These are phyloP conservation scores for Chaetomium cochliodes DNA, from an alignment of 495 filamentous ascomycete species.

Conservation along the genomic window DNA sequence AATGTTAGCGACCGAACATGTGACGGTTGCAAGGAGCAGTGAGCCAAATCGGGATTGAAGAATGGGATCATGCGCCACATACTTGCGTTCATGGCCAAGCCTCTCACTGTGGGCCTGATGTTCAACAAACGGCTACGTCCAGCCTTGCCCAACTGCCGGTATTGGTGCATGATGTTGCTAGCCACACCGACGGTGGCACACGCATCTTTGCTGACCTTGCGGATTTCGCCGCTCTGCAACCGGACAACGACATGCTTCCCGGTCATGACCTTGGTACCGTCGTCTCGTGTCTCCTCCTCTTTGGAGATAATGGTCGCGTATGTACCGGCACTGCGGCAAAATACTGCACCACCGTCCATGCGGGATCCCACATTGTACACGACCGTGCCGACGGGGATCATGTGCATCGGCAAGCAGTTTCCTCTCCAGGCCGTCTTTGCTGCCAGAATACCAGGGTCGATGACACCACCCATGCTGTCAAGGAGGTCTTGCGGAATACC, in stretches of 20 bases:
- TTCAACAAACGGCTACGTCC: conserved; percentile 89
- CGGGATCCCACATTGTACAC: conserved; percentile 86
- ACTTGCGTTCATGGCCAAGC: conserved; percentile 96
- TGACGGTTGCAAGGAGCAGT: neutral
- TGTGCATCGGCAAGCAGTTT: conserved; percentile 90
- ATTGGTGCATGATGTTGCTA: conserved; percentile 89
- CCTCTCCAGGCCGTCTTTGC: conserved; percentile 91
- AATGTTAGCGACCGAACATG: conserved; percentile 32
- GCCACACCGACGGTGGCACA: conserved; percentile 91
- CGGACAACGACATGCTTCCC: conserved; percentile 72
- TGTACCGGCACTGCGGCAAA: conserved; percentile 92
- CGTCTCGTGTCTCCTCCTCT: conserved; percentile 65
- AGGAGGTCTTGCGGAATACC: conserved; percentile 84
- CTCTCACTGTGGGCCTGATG: conserved; percentile 89
- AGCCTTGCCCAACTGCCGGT: conserved; percentile 88
- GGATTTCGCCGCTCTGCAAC: conserved; percentile 87
- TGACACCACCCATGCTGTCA: conserved; percentile 81
- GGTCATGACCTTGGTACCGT: conserved; percentile 52
- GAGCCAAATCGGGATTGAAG: conserved; percentile 1
- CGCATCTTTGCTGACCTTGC: conserved; percentile 83
- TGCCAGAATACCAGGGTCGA: conserved; percentile 92
- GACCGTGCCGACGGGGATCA: conserved; percentile 88
- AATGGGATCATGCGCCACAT: conserved; percentile 30
- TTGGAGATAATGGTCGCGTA: conserved; percentile 83
- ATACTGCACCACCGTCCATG: conserved; percentile 69